These are phyloP conservation scores for Brassica incana DNA, from an alignment of 345 rosid species.

Conservation along the genomic window DNA sequence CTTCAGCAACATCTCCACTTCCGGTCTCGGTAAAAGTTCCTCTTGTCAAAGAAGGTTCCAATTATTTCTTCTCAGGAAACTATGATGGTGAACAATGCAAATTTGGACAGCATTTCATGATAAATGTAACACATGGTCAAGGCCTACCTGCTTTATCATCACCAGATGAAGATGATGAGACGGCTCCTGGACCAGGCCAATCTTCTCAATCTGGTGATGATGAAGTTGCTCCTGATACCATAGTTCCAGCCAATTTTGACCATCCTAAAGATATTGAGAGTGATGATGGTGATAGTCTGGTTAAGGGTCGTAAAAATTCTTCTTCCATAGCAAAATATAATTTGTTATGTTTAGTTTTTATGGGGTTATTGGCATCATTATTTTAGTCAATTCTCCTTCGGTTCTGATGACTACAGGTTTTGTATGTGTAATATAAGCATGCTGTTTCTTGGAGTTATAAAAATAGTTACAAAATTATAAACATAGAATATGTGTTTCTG, in stretches of 20 bases:
- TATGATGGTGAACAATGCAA: slow-evolving; percentile 91
- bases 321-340: slow-evolving; percentile 41
- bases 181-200: slow-evolving; percentile 59
- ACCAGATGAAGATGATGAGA: slow-evolving; percentile 36
- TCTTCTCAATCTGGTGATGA: slow-evolving; percentile 50
- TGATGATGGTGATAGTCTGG: slow-evolving; percentile 34
- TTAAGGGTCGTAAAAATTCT: slow-evolving; percentile 12
- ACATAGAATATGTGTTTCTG: not conserved
- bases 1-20: slow-evolving; percentile 64
- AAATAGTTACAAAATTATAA: not conserved
- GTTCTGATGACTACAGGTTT: not conserved
- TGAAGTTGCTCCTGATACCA: slow-evolving; percentile 73
- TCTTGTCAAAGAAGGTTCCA: slow-evolving; percentile 65
- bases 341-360: slow-evolving; percentile 32
- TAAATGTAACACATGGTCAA: slow-evolving; percentile 74
- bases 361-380: slow-evolving; percentile 35
- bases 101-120: slow-evolving; percentile 63
- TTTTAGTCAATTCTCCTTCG: slow-evolving; percentile 9
- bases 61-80: slow-evolving; percentile 77
- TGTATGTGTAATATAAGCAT: slow-evolving; percentile 17
- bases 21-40: slow-evolving; percentile 66
- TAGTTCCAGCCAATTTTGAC: slow-evolving; percentile 64
- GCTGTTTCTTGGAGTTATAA: not conserved
- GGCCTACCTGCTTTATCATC: slow-evolving; percentile 65
- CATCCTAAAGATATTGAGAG: slow-evolving; percentile 52